These are phyloP conservation scores for Trichaptum fuscoviolaceum DNA, from an alignment of 768 basidiomycete species.

Conservation along the genomic window DNA sequence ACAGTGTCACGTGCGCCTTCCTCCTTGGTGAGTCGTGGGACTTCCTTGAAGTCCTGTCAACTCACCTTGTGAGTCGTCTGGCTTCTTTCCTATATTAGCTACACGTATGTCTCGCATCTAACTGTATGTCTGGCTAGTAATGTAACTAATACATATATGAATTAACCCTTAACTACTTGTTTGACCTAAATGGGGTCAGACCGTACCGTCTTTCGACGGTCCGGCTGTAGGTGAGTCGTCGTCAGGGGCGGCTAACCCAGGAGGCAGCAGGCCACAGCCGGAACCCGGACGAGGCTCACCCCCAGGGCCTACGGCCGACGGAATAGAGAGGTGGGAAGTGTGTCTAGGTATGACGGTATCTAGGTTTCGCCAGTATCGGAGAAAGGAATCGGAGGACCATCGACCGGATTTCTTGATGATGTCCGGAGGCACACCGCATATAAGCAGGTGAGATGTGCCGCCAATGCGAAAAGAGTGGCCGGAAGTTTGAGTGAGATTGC, in stretches of 20 bases:
- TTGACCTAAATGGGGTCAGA: background rate
- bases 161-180: no score
- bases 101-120: no score
- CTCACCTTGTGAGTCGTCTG: no score
- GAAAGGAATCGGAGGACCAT: background rate
- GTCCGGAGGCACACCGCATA: background rate
- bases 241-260: background rate
- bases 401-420: background rate
- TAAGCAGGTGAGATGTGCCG: background rate
- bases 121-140: no score
- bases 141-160: no score
- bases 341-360: background rate
- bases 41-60: no score
- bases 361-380: background rate
- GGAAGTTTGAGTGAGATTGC: background rate
- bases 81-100: no score
- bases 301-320: background rate
- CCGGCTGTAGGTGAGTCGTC: background rate
- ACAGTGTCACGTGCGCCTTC: no score
- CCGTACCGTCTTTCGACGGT: background rate
- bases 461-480: slow-evolving; percentile 2
- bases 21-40: no score
- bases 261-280: background rate
- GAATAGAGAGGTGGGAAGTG: background rate
- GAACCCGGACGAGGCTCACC: background rate